Base-by-base conservation (phyloP, 805 yeast genomes). In the Cyberlindnera japonica region DNA sequence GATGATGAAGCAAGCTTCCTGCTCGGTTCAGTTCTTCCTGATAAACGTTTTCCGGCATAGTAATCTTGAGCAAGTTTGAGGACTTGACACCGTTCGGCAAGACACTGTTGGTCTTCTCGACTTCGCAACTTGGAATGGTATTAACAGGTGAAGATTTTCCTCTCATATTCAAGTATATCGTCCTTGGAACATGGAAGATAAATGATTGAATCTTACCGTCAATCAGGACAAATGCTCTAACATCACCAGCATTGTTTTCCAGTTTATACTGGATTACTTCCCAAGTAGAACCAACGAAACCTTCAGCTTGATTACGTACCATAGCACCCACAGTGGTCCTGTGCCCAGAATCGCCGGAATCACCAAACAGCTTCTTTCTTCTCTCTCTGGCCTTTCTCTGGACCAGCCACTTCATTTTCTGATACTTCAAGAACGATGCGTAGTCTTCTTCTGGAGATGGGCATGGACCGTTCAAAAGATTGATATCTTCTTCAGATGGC, bases 401-500 rank as follows among this genome's bases (percentile, higher is more conserved):
- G 11, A 78, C 67, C 35, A 67, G 75, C 99, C 99, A 93, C 56
- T 86, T 86, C n/a, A 79, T 72, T 60, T 91, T 89, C 61, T 85
- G 91, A 54, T 84, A 84, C 22, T 65, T 63, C 44, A 93, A 67
- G 67, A 83, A 85, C 0, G 74, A 82, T 14, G 59, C 72, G 61
- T 85, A 85, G 51, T 85, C 89, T 12, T 68, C 80, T 1, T 68
- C 63, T 61, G 83, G 81, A 6, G 79, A 71, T 1, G 95, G 95
- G 58, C 85, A 79, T 3, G 69, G 63, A 1, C 74, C 76, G 40
- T 64, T 69, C 41, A 76, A 55, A 4, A 76, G 44, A 12, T 69
- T 69, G 54, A 75, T 74, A 39, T 76, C 79, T 34, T 75, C 79
- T 39, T 71, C 75, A 26, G 67, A 68, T 8, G 58, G 63, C 2